A percentile compares a stretch with the other conserved stretches of the same genome.
Conservation (phyloP, 345 rosid species). For the Moricandia arvensis region DNA sequence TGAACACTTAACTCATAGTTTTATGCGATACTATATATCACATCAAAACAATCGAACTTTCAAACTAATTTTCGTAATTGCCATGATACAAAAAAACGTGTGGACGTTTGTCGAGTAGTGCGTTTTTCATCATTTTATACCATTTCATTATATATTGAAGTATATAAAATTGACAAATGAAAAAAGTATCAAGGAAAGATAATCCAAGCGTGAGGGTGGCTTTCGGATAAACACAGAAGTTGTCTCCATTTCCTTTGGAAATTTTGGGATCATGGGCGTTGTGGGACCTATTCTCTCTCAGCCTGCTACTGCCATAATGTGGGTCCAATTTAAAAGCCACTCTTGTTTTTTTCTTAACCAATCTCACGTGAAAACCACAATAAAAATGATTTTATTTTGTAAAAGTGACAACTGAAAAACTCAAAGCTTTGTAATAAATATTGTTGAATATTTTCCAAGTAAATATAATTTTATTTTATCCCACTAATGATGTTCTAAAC, state of each 20-base stretch:
- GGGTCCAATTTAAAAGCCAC: slow-evolving; percentile 38
- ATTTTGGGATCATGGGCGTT: slow-evolving; percentile 41
- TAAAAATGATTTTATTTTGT: background rate
- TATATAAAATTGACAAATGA: background rate
- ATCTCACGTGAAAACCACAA: slow-evolving; percentile 22
- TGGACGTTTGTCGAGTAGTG: slow-evolving; percentile 18
- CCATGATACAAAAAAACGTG: background rate
- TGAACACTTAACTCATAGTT: background rate
- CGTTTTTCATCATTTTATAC: slow-evolving; percentile 7
- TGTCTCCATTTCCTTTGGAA: slow-evolving; percentile 43
- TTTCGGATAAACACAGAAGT: slow-evolving; percentile 39
- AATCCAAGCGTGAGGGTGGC: slow-evolving; percentile 39
- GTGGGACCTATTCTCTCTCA: slow-evolving; percentile 27
- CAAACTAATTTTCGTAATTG: background rate
- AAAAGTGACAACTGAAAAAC: background rate
- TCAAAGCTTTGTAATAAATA: background rate
- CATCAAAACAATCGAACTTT: too few relatives aligned
- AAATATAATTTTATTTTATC: background rate
- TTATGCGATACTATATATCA: background rate
- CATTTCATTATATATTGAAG: background rate
- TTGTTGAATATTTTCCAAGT: background rate
- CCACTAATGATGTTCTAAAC: slow-evolving; percentile 5
- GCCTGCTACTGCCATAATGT: slow-evolving; percentile 37
- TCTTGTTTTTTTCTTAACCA: slow-evolving; percentile 4
- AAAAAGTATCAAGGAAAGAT: background rate